phyloP scores from a whole-genome alignment of 1,284 basidiomycete species.

The Melampsora larici-populina region DNA sequence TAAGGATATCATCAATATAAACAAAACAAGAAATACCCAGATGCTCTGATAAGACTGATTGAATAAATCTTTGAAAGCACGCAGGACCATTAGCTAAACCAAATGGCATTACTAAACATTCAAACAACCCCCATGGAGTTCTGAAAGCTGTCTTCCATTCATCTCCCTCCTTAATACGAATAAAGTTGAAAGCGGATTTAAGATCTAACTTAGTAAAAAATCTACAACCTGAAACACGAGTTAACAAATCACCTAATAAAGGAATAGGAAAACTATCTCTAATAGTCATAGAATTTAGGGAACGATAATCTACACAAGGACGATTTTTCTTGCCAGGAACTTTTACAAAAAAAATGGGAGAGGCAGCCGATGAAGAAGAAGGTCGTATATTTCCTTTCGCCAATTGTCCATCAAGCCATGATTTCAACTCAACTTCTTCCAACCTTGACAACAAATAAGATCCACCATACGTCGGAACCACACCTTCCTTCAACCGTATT shows the following conservation, averaged over 20 bases:
- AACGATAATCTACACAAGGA: no score
- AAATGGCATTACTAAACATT: no score
- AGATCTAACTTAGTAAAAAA: slow-evolving; percentile 51
- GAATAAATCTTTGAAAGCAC: slow-evolving; percentile 51
- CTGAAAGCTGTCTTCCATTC: no score
- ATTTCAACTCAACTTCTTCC: not conserved
- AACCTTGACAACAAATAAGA: not conserved
- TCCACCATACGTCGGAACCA: no score
- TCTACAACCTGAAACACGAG: slow-evolving; percentile 35
- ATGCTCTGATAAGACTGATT: not conserved
- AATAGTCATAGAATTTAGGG: slow-evolving; percentile 11
- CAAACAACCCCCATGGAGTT: no score
- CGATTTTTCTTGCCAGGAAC: no score
- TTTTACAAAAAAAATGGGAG: no score
- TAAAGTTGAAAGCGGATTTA: slow-evolving; percentile 50
- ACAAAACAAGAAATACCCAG: slow-evolving; percentile 10
- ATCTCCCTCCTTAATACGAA: slow-evolving; percentile 49
- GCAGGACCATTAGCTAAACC: slow-evolving; percentile 56
- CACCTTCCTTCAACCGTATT: not conserved
- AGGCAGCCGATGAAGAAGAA: not conserved
- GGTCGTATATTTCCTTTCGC: not conserved
- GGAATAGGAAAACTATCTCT: slow-evolving; percentile 46
- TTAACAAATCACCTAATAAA: slow-evolving; percentile 43
- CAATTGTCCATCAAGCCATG: not conserved
- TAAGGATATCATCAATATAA: slow-evolving; percentile 24